phyloP scores from a whole-genome alignment of 305 asterid species.

The Solanum hybrid region DNA sequence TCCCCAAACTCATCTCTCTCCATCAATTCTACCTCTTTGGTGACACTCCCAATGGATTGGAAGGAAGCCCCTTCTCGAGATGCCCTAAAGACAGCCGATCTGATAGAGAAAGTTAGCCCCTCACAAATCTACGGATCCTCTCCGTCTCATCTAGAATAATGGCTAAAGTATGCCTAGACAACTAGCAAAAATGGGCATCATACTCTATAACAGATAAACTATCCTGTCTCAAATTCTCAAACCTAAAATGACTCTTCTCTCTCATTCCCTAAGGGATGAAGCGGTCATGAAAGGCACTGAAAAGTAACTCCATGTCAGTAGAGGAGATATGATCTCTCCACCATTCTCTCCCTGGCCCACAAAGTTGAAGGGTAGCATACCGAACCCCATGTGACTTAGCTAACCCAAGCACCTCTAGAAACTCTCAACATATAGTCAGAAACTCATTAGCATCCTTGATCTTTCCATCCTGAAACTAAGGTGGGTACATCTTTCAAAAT shows the following conservation, averaged over 20 bases:
- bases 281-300: neutral
- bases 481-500: neutral
- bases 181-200: neutral
- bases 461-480: neutral
- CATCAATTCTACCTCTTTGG: neutral
- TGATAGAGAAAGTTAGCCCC: neutral
- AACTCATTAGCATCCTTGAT: neutral
- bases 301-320: neutral
- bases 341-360: neutral
- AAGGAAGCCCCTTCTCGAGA: neutral
- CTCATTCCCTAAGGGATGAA: neutral
- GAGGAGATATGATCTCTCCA: neutral
- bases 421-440: neutral
- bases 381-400: neutral
- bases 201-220: too few relatives aligned
- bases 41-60: accelerated
- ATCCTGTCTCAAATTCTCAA: neutral
- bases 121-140: neutral
- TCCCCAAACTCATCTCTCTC: neutral
- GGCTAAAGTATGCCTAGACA: neutral
- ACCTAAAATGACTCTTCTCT: neutral
- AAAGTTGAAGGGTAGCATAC: neutral
- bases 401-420: neutral
- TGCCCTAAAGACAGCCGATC: too few relatives aligned
- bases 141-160: neutral